A percentile compares a stretch with the other conserved stretches of the same genome.
These are phyloP conservation scores for Suillus sp. DNA, from an alignment of 768 basidiomycete genomes.

Conservation along the genomic window DNA sequence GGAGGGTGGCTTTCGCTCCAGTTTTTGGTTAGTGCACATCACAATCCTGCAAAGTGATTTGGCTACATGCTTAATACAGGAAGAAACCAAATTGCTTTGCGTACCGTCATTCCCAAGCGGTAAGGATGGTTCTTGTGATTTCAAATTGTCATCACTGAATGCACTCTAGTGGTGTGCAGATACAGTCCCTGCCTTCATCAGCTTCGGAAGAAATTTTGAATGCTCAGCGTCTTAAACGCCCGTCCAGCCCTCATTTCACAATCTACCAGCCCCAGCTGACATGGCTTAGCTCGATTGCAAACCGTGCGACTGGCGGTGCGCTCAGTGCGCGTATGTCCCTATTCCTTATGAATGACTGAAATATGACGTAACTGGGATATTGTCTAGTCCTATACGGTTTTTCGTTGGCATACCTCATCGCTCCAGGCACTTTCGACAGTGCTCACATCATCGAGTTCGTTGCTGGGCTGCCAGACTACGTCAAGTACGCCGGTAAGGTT, in stretches of 20 bases:
- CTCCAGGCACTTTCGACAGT: conserved; percentile 80
- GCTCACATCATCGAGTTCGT: conserved; percentile 74
- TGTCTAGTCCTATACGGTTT: conserved; percentile 81
- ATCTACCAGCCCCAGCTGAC: conserved; percentile 97
- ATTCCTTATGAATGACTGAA: not conserved
- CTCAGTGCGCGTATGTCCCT: conserved; percentile 70
- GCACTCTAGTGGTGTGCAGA: conserved; percentile 54
- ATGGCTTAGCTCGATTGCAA: conserved; percentile 82
- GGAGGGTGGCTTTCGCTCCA: conserved; percentile 46
- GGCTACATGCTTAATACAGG: conserved; percentile 13
- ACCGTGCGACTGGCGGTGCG: conserved; percentile 83
- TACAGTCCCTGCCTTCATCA: conserved; percentile 63
- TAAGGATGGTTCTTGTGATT: conserved; percentile 22
- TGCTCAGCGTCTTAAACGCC: conserved; percentile 84
- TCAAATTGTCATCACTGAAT: conserved; percentile 5
- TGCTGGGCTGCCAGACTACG: conserved; percentile 67
- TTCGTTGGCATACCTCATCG: conserved; percentile 82
- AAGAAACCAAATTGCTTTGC: conserved; percentile 42
- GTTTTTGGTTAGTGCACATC: conserved; percentile 29
- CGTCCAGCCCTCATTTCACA: conserved; percentile 91
- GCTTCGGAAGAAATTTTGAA: conserved; percentile 71
- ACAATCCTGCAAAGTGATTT: not conserved
- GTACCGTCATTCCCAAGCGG: conserved; percentile 43
- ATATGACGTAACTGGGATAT: conserved; percentile 9
- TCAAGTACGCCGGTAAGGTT: conserved; percentile 77